These are phyloP conservation scores for Camelina neglecta DNA, from an alignment of 345 rosid genomes.

Conservation along the genomic window DNA sequence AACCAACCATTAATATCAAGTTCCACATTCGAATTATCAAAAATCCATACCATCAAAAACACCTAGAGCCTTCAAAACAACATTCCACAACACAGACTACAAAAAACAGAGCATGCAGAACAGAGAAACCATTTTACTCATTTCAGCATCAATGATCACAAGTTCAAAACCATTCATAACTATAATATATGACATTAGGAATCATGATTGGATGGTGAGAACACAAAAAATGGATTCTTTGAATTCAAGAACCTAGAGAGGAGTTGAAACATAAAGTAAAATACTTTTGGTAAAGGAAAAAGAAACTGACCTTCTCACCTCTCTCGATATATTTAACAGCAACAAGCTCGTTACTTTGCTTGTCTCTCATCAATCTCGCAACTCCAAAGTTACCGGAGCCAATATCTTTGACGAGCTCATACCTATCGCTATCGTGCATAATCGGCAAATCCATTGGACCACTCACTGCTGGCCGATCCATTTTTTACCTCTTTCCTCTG, in stretches of 20 bases:
- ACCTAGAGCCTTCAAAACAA: not conserved
- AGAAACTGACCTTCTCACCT: constrained; percentile 74
- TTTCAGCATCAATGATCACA: not conserved
- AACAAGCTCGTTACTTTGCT: constrained; percentile 82
- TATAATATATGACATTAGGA: not conserved
- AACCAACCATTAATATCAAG: not conserved
- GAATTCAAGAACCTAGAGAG: not conserved
- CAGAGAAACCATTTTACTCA: too few relatives aligned
- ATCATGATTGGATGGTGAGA: constrained; percentile 5
- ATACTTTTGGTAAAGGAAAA: not conserved
- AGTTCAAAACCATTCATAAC: constrained; percentile 12
- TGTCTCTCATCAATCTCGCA: constrained; percentile 81
- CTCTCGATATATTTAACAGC: constrained; percentile 94
- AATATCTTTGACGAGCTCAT: constrained; percentile 78
- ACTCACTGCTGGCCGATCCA: constrained; percentile 78
- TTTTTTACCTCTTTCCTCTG: constrained; percentile 29
- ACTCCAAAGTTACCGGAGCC: constrained; percentile 96
- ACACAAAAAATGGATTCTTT: not conserved
- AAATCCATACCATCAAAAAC: constrained; percentile 1
- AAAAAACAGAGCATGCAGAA: not conserved
- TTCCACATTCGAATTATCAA: not conserved
- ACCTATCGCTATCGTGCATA: constrained; percentile 53
- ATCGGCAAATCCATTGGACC: constrained; percentile 80
- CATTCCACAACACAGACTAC: not conserved
- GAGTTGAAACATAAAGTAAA: not conserved